Conservation (phyloP, 2,329 filamentous ascomycete species). For the Chaetomiaceae sp. region DNA sequence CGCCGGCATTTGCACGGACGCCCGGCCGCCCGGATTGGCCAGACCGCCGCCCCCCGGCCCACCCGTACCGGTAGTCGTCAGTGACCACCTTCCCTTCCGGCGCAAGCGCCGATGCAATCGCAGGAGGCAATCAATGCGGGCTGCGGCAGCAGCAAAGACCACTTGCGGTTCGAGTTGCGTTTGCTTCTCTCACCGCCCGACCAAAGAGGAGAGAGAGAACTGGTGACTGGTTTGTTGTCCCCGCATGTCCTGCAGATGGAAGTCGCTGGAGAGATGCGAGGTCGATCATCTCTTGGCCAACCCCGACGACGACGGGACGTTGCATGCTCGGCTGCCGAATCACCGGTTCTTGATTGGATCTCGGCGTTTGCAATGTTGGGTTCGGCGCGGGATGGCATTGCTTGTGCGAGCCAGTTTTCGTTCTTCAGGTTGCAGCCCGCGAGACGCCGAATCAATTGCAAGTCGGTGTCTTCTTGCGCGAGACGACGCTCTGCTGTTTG, state of each 20-base stretch:
- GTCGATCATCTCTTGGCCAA: too few species aligned
- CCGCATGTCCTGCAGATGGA: conserved; percentile 4
- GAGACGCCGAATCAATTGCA: background rate
- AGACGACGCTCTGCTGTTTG: too few species aligned
- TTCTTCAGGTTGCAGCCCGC: background rate
- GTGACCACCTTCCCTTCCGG: background rate
- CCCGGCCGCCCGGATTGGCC: conserved; percentile 7
- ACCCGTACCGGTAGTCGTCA: background rate
- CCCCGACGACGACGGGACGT: background rate
- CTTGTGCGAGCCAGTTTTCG: background rate
- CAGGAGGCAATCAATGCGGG: background rate
- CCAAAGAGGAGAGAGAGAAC: background rate
- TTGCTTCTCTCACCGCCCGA: background rate
- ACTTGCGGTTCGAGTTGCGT: background rate
- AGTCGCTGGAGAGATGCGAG: background rate
- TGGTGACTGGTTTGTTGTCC: background rate
- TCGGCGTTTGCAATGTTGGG: background rate
- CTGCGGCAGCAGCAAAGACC: background rate
- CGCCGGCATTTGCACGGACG: conserved; percentile 7
- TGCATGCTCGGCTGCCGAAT: background rate
- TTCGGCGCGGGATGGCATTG: background rate
- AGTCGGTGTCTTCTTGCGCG: too few species aligned
- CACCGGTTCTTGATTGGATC: conserved; percentile 4
- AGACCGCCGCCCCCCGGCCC: background rate
- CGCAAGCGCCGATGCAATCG: background rate